Evolutionary conservation across 129 eudicot genomes (phyloP).

Genomic region (Pulicaria dysenterica): DNA sequence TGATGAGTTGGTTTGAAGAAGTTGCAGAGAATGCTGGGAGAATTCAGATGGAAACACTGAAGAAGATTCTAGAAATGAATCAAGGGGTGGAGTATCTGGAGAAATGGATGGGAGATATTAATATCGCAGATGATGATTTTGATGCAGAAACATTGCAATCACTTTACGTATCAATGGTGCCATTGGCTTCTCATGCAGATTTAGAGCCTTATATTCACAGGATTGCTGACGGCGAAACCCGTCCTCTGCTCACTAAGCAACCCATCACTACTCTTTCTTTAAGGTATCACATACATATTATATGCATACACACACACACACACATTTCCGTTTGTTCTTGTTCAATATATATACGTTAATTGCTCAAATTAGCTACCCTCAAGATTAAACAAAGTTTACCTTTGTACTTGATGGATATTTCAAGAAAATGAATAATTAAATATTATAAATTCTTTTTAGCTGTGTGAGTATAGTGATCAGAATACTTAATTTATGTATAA

Average conservation of each 20-base stretch:
- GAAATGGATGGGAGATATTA: constrained; percentile 65
- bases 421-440: too few species aligned
- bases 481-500: too few species aligned
- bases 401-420: too few species aligned
- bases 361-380: too few species aligned
- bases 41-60: constrained; percentile 59
- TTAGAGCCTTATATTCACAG: constrained; percentile 75
- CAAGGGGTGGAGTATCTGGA: constrained; percentile 58
- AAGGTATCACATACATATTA: constrained; percentile 31
- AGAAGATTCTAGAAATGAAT: constrained; percentile 55
- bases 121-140: constrained; percentile 23
- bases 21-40: constrained; percentile 53
- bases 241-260: constrained; percentile 62
- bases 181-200: constrained; percentile 74
- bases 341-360: too few species aligned
- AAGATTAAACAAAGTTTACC: too few species aligned
- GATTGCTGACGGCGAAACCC: constrained; percentile 77
- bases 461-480: too few species aligned
- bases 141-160: constrained; percentile 48
- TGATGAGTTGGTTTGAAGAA: constrained; percentile 60
- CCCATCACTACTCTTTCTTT: constrained; percentile 75
- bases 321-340: not conserved
- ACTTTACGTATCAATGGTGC: constrained; percentile 57
- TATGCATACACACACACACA: not conserved
- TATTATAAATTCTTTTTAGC: too few species aligned